phyloP scores from a whole-genome alignment of 352 stramenopile genomes.

The Pythium brassicae region DNA sequence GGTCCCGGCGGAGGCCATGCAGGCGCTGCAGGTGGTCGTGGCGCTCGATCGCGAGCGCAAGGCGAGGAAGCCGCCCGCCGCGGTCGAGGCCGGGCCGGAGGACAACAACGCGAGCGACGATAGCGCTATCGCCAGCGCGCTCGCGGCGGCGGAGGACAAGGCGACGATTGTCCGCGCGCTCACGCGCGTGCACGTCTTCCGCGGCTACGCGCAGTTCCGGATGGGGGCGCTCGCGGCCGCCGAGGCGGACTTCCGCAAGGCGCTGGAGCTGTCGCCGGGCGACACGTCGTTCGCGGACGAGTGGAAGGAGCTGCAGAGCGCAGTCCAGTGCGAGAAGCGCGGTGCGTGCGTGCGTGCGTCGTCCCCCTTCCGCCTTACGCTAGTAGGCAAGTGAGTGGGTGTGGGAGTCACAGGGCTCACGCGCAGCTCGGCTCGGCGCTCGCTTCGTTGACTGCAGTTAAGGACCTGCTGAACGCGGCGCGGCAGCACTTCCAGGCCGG shows the following conservation, averaged over 20 bases:
- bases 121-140: background rate
- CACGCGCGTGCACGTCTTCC: slow-evolving; percentile 54
- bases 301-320: slow-evolving; percentile 43
- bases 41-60: slow-evolving; percentile 34
- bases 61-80: background rate
- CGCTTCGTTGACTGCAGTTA: slow-evolving; percentile 30
- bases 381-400: too few relatives aligned
- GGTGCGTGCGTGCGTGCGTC: too few relatives aligned
- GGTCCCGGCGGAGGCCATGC: slow-evolving; percentile 36
- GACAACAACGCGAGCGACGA: slow-evolving; percentile 3
- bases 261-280: slow-evolving; percentile 44
- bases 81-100: background rate
- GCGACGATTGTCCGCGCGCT: slow-evolving; percentile 19
- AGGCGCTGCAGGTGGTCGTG: slow-evolving; percentile 42
- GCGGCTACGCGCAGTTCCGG: slow-evolving; percentile 50
- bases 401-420: background rate
- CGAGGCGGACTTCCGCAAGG: slow-evolving; percentile 46
- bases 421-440: background rate
- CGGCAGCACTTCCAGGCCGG: slow-evolving; percentile 57
- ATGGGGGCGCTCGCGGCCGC: slow-evolving; percentile 30
- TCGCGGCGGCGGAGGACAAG: background rate
- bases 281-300: slow-evolving; percentile 48
- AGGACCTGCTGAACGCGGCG: slow-evolving; percentile 43
- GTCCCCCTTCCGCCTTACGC: too few relatives aligned
- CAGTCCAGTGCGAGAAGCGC: slow-evolving; percentile 36